Evolutionary conservation across 192 early-diverging fungal genomes (phyloP), one percentile per base, ranked within the genome.

Genomic region (Podila clonocystis): DNA sequence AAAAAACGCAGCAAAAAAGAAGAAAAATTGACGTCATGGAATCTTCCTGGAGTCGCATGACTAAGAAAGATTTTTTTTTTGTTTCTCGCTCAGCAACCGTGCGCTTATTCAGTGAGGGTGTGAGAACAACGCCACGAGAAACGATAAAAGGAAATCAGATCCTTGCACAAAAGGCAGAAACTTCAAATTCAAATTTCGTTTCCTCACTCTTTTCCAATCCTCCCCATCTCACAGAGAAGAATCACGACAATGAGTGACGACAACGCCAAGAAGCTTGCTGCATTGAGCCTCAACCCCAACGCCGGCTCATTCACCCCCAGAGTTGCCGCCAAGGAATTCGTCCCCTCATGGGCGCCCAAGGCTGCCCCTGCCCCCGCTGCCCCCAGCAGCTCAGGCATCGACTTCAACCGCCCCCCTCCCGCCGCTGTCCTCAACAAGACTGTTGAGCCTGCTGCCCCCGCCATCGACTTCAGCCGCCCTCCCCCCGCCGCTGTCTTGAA

Each of bases 261-360:
- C 5, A 61, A 22, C 61, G 7, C 84, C 20, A 70, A 87, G 29
- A 83, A 83, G 48, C 83, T 87, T 52, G 83, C 85, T 50, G 89
- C 87, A 80, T 65, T 91, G 65, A 80, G 61, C 24, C 84, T 95
- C 67, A 94, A 91, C 74, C 84, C 87, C 19, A 87, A 86, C 59
- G 92, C 94, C 5, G 80, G 70, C 66, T 84, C 87, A 24, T 95
- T 92, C 75, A 90, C 88, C 65, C 91, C 91, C 58, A 93, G 85
- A 70, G 88, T 88, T 31, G 84, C 84, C 52, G 89, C 93, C 63
- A 89, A 83, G 74, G 88, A 88, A 55, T 96, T 96, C 73, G 92
- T 94, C 15, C 95, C 95, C 31, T 82, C 85, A 50, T 87, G 88
- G 87, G 75, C 88, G 76, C 65, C 63, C 30, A 69, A 70, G 50